These are phyloP conservation scores for Boletus huronensis DNA, from an alignment of 768 basidiomycete species.

Conservation along the genomic window DNA sequence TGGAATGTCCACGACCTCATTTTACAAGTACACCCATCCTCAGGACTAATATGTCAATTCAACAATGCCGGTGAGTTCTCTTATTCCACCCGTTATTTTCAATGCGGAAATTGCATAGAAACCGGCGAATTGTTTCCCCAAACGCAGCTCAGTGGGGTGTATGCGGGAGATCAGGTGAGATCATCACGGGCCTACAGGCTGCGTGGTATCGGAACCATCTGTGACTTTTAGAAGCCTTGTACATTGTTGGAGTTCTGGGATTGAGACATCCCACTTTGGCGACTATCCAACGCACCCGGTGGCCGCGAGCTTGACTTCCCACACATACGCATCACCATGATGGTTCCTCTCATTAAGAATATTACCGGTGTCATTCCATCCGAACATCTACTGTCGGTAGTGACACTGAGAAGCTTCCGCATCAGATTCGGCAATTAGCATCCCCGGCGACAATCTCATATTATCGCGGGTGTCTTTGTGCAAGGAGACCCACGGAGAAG, in stretches of 20 bases:
- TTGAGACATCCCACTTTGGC: neutral
- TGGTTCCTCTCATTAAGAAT: neutral
- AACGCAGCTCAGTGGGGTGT: neutral
- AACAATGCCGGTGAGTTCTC: neutral
- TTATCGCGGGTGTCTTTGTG: neutral
- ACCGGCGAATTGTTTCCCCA: neutral
- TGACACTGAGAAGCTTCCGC: conserved; percentile 2
- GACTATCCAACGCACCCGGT: neutral
- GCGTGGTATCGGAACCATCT: neutral
- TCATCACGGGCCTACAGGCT: neutral
- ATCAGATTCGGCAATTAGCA: conserved; percentile 4
- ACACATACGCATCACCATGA: neutral
- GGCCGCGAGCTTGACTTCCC: neutral
- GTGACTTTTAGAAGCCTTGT: neutral
- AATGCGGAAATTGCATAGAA: neutral
- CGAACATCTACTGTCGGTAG: conserved; percentile 2
- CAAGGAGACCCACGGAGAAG: neutral
- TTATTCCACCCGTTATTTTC: neutral
- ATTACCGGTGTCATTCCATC: conserved; percentile 7
- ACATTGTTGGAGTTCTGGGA: neutral
- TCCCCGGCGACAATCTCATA: conserved; percentile 4
- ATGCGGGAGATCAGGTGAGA: neutral
- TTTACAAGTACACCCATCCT: neutral
- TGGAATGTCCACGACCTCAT: neutral
- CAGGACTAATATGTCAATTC: neutral